Evolutionary conservation across 441 rosid species (phyloP).

Genomic region (Adansonia grandidieri): DNA sequence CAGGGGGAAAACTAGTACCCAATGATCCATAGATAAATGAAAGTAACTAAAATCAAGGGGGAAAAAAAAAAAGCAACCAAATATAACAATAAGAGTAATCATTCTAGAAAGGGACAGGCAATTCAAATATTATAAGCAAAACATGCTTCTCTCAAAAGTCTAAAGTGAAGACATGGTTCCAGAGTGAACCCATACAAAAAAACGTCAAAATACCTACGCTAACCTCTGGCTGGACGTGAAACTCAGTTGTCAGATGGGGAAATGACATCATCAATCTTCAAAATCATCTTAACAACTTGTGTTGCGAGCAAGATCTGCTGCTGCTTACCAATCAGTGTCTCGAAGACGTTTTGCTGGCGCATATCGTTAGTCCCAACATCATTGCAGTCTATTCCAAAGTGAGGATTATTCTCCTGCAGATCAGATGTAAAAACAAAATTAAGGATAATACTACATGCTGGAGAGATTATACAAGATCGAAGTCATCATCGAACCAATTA

Average conservation of each 20-base stretch:
- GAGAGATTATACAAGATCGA: neutral
- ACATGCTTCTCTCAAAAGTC: conserved; percentile 15
- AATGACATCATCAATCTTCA: conserved; percentile 96
- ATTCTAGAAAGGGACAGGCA: conserved; percentile 12
- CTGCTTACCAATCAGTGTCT: conserved; percentile 95
- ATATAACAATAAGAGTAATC: neutral
- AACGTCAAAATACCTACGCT: conserved; percentile 20
- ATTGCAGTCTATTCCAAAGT: conserved; percentile 91
- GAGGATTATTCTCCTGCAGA: conserved; percentile 80
- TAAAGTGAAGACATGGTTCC: conserved; percentile 9
- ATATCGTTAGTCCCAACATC: conserved; percentile 93
- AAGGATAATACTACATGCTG: neutral
- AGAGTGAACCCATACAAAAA: conserved; percentile 4
- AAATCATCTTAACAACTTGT: conserved; percentile 96
- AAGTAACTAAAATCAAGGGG: neutral
- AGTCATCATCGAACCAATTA: neutral
- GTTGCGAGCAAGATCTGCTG: conserved; percentile 96
- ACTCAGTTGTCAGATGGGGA: conserved; percentile 71
- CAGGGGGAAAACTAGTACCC: neutral
- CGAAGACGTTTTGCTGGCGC: conserved; percentile 86
- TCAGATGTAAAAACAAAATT: neutral
- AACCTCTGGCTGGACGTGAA: conserved; percentile 12
- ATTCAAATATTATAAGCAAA: conserved; percentile 32
- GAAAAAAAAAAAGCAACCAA: neutral
- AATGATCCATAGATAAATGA: neutral